A percentile compares a stretch with the other conserved stretches of the same genome.
Evolutionary conservation across 1,284 basidiomycete species (phyloP).

Genomic region (Melanopsichium pennsylvanicum): DNA sequence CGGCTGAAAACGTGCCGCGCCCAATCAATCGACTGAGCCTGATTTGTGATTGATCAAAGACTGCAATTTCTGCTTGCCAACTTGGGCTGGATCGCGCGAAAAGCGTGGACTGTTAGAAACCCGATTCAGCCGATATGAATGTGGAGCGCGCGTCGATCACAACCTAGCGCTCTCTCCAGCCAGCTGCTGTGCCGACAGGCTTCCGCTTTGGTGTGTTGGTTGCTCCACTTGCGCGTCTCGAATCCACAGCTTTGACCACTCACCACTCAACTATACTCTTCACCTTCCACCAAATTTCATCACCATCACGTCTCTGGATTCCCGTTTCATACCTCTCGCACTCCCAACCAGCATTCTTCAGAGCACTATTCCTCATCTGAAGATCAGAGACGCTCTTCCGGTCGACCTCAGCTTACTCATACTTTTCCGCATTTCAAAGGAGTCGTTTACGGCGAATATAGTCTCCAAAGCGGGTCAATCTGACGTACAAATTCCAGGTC

Average conservation of each 20-base stretch:
- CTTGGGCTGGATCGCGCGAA: too few relatives aligned
- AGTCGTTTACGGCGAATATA: not conserved
- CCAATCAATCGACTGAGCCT: constrained; percentile 32
- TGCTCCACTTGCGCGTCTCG: constrained; percentile 47
- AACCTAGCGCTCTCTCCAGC: constrained; percentile 2
- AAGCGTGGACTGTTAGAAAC: not conserved
- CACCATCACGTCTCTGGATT: not conserved
- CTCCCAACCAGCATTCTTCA: too few relatives aligned
- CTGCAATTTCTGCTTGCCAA: too few relatives aligned
- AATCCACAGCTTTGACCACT: constrained; percentile 18
- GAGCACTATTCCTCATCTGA: too few relatives aligned
- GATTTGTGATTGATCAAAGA: too few relatives aligned
- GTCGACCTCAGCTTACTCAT: not conserved
- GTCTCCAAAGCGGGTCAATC: not conserved
- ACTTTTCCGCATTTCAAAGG: not conserved
- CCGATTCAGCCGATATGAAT: constrained; percentile 20
- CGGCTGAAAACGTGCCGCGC: constrained; percentile 33
- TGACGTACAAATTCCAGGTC: not conserved
- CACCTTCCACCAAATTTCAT: not conserved
- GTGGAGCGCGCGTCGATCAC: constrained; percentile 42
- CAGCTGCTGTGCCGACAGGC: not conserved
- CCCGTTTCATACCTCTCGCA: too few relatives aligned
- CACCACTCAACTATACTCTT: not conserved
- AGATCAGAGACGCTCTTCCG: too few relatives aligned
- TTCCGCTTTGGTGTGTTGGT: constrained; percentile 5